Base-by-base conservation (phyloP, 345 rosid genomes). In the Populus pruinosa region DNA sequence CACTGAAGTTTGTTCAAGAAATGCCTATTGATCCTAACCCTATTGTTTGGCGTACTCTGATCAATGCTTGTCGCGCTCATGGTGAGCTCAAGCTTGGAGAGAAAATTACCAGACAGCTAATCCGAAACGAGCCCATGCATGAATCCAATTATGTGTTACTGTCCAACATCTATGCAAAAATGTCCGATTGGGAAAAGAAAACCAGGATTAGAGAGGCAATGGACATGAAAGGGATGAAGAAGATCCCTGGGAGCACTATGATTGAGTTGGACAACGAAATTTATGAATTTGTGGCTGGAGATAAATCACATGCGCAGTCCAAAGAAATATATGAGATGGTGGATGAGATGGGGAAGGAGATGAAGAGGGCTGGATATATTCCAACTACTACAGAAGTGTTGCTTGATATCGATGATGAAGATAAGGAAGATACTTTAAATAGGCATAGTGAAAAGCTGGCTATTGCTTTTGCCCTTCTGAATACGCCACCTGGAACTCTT, bases 351-450 rank as follows among this genome's bases (percentile, higher is more conserved):
- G 64, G 71, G 27, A 67, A 50, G 56, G 72, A 78, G 70, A 53
- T 84, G 44, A 84, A 72, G 79, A 38, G 21, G 63, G 82, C 86
- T 29, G 86, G 86, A 8, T 84, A 81, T 72, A 69, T 78, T 6
- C 86, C 84, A 39, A 76, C 75, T 64, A 69, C 67, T 33, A 53
- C 79, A 23, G 86, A 84, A 64, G 86, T 84, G 70, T 70, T 84
- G 79, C 80, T 80, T 49, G 86, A 84, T 67, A 75, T 84, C 43
- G 80, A 84, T 62, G 80, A 83, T 50, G 86, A 84, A 71, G 86
- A 84, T 23, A 84, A 75, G 73, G 84, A 81, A 78, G 75, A 82
- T 18, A 73, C 78, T 33, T 72, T 84, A 38, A 75, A 71, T 56
- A 75, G 50, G 43, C 86, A 84, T 36, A 84, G 86, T 44, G 86